Conservation (phyloP, 1,284 basidiomycete genomes). For the Melampsora larici-populina region DNA sequence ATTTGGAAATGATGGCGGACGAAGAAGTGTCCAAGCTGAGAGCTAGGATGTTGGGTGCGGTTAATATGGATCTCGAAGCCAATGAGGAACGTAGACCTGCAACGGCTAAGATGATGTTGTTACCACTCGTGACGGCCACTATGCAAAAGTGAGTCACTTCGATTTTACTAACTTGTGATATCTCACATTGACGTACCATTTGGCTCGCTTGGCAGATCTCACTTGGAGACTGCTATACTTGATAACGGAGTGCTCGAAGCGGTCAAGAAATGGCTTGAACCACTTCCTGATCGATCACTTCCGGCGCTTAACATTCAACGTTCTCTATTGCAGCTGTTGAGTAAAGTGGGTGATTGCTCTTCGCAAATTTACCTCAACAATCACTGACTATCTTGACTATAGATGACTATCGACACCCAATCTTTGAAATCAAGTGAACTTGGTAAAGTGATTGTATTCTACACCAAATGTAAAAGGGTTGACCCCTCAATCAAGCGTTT, state of each 20-base stretch:
- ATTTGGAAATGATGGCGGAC: slow-evolving; percentile 81
- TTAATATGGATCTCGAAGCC: slow-evolving; percentile 75
- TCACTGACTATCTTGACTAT: neutral
- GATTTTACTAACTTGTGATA: neutral
- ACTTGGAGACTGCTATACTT: slow-evolving; percentile 84
- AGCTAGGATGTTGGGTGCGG: slow-evolving; percentile 80
- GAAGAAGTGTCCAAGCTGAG: slow-evolving; percentile 81
- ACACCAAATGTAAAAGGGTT: slow-evolving; percentile 88
- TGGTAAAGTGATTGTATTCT: slow-evolving; percentile 90
- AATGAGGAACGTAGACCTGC: slow-evolving; percentile 82
- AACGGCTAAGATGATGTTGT: slow-evolving; percentile 74
- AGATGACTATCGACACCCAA: slow-evolving; percentile 85
- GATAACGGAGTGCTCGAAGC: slow-evolving; percentile 93
- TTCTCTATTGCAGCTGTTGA: slow-evolving; percentile 79
- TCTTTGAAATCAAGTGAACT: slow-evolving; percentile 88
- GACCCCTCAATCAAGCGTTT: slow-evolving; percentile 73
- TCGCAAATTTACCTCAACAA: neutral
- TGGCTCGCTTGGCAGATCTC: slow-evolving; percentile 54
- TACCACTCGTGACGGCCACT: slow-evolving; percentile 85
- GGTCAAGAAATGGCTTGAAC: slow-evolving; percentile 88
- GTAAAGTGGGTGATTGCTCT: slow-evolving; percentile 57
- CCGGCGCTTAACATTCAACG: slow-evolving; percentile 94
- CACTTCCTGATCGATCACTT: slow-evolving; percentile 83
- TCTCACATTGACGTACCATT: slow-evolving; percentile 5
- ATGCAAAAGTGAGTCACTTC: slow-evolving; percentile 76